Percentiles rank a stretch among this genome's conserved stretches.
Conservation (phyloP, 2,329 filamentous ascomycete genomes). For the Colletotrichum sp. region DNA sequence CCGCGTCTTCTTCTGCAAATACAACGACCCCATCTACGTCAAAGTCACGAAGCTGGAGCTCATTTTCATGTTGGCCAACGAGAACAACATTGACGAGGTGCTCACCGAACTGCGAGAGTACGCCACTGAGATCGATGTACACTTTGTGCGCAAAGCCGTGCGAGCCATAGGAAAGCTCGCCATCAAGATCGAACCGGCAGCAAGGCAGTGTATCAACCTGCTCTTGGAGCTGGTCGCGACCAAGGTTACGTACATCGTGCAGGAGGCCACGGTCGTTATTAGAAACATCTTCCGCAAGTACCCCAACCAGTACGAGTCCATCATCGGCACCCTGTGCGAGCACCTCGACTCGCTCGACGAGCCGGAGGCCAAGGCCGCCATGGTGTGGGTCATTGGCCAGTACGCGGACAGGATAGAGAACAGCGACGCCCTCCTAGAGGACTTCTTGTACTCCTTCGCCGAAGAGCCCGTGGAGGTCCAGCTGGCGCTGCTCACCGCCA, state of each 20-base stretch:
- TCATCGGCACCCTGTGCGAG: slow-evolving; percentile 94
- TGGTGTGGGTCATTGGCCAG: slow-evolving; percentile 99
- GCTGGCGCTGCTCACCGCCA: slow-evolving; percentile 90
- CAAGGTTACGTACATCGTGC: slow-evolving; percentile 98
- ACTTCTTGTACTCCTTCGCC: slow-evolving; percentile 91
- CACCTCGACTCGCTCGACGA: slow-evolving; percentile 97
- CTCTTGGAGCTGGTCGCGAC: slow-evolving; percentile 92
- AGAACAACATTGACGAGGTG: slow-evolving; percentile 95
- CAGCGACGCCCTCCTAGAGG: slow-evolving; percentile 89
- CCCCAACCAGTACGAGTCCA: slow-evolving; percentile 97
- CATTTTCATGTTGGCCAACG: slow-evolving; percentile 97
- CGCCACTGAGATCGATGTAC: slow-evolving; percentile 97
- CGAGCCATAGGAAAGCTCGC: slow-evolving; percentile 96
- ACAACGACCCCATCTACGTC: slow-evolving; percentile 99
- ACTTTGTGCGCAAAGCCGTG: slow-evolving; percentile 97
- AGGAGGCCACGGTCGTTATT: slow-evolving; percentile 98
- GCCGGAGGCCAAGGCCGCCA: slow-evolving; percentile 95
- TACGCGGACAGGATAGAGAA: slow-evolving; percentile 98
- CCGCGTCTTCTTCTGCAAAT: slow-evolving; percentile 99
- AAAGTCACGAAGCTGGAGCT: slow-evolving; percentile 98
- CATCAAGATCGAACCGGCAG: slow-evolving; percentile 97
- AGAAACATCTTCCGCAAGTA: slow-evolving; percentile 99
- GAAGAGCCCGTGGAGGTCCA: slow-evolving; percentile 97
- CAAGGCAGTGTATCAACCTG: slow-evolving; percentile 88
- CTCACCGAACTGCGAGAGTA: slow-evolving; percentile 94